Base-by-base conservation (phyloP, 1,284 basidiomycete species). In the Microbotryum violaceum region DNA sequence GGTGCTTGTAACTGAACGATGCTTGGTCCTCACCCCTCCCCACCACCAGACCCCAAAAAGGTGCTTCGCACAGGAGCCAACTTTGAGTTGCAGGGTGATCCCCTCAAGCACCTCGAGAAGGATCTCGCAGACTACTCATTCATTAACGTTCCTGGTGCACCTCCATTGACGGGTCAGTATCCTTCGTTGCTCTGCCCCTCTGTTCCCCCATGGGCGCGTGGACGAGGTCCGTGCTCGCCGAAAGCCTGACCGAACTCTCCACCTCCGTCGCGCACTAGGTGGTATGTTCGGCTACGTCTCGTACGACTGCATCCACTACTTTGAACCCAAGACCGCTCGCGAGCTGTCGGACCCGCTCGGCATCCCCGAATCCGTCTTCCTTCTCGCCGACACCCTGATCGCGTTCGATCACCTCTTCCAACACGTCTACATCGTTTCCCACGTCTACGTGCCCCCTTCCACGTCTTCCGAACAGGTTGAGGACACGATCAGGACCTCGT, bases 371-470 rank as follows among this genome's bases (percentile, higher is more conserved):
- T 87, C 92, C 20, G 83, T 93, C 66, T 97, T 97, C 80, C 96
- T 99, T 91, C 83, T 98, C 58, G 87, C 89, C 70, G 91, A 97
- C 75, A 91, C 88, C 7, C 82, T 97, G 63, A 83, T 99, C 74
- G 85, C 97, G 73, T 98, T 93, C 76, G 96, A 99, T 75, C 96
- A 98, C 77, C 86, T 97, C 67, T 97, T 84, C 80, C 93, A 97
- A 77, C 90, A 82, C 42, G 79, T 97, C 77, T 96, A 96, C 75
- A 83, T 97, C 71, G 91, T 97, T 65, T 92, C 92, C 20, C 96
- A 98, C 74, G 88, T 98, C 65, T 88, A 93, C 77, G 83, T 87
- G 56, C 88, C 90, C 2, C 82, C 81, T 64, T 77, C 82, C 29
- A 60, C 64, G 1, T 65, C 73, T 1, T 65, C 73, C 14, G n/a